Percentiles rank a stretch among this genome's conserved stretches.
Evolutionary conservation across 2,329 filamentous ascomycete genomes (phyloP).

Genomic region (Colletotrichum navitas): DNA sequence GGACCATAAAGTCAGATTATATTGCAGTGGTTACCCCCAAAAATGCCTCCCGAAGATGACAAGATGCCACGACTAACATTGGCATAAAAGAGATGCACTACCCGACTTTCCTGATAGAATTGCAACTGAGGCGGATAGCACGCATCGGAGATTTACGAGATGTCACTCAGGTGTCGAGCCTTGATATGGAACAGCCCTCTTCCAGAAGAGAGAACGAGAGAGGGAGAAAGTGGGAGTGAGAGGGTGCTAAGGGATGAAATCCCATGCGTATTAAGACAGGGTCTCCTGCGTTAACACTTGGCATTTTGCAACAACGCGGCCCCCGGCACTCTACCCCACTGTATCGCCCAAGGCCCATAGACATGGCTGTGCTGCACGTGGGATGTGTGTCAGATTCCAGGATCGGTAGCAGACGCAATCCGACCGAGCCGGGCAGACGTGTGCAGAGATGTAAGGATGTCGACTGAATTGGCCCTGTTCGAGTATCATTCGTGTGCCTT

Average conservation of each 20-base stretch:
- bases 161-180: not conserved
- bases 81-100: not conserved
- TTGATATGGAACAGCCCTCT: not conserved
- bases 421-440: conserved; percentile 1
- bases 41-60: not conserved
- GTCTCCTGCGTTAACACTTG: conserved; percentile 38
- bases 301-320: conserved; percentile 27
- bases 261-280: conserved; percentile 23
- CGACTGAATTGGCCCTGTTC: too few relatives aligned
- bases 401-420: not conserved
- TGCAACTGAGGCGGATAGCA: conserved; percentile 17
- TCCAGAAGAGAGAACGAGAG: too few relatives aligned
- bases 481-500: too few relatives aligned
- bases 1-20: not conserved
- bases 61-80: not conserved
- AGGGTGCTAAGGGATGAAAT: not conserved
- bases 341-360: conserved; percentile 16
- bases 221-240: not conserved
- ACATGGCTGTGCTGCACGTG: conserved; percentile 34
- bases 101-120: not conserved
- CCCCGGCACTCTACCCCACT: conserved; percentile 12
- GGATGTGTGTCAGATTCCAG: conserved; percentile 25
- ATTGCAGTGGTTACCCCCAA: not conserved
- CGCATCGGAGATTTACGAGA: conserved; percentile 16
- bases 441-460: too few relatives aligned